Evolutionary conservation across 352 stramenopile genomes (phyloP), one percentile per base, ranked within the genome.

Genomic region (Hyaloperonospora brassicae): DNA sequence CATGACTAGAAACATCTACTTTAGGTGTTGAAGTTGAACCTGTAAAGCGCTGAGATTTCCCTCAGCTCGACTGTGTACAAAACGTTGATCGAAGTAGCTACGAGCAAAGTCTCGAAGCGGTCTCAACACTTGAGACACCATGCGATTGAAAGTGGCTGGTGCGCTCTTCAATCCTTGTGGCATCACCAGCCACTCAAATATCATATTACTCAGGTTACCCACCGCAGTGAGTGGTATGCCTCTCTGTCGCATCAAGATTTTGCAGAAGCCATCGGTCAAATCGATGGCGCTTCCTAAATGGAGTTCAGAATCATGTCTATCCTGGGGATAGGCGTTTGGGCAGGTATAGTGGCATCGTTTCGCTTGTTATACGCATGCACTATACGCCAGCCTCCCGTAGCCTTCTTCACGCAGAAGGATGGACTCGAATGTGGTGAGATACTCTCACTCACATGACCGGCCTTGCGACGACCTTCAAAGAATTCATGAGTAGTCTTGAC

Each of bases 21-120:
- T 12, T 23, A 72, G 30, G 30, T 68, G 54, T 21, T 36, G 24
- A 1, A 52, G 40, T 43, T 75, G 62, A 9, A 62, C 35, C 10
- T 49, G 17, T 17, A 38, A 1, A 35, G 11, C 9, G 39, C 36
- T 22, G 2, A 25, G 7, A 11, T 21, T 42, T 5, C 5, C 5
- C 12, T 21, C 36, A 12, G 14, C 11, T 6, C 39, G 9, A 23
- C 39, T 45, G 2, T 22, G 39, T 3, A 24, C 41, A 31, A 47
- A 4, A 4, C 30, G 12, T 17, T 31, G 1, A 17, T 47, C 13
- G 7, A 47, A 47, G 13, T 31, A 47, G 10, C 41, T 47, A 8
- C 21, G 41, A n/a, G 41, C 4, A 12, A 47, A 47, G 5, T 47
- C 2, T 1, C 41, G 5, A 11, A 47, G 13, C 31, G 41, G 22